Evolutionary conservation across 441 rosid genomes (phyloP), one percentile per base, ranked within the genome.

Genomic region (Aleurites moluccanus): DNA sequence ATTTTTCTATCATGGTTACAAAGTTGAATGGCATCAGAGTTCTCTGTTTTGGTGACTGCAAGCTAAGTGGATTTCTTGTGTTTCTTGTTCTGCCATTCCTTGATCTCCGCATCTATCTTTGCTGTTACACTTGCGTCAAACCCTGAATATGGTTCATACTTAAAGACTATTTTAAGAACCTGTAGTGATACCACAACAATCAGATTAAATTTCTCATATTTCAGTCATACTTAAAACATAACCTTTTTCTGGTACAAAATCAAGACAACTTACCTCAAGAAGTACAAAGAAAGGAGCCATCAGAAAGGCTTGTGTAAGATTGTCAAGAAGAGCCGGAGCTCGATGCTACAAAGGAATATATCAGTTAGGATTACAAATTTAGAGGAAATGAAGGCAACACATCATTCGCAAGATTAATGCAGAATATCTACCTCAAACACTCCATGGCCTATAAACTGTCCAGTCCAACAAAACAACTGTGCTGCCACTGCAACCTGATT

Each of bases 201-300:
- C 56, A 69, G 5, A 59, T 13, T 16, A 21, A 25, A 1, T 21
- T 28, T 69, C 21, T 56, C 0, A 2, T 28, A 35, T 33, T 57
- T 67, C 59, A 33, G 53, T n/a, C 64, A 47, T 25, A 23, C 10
- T 57, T 52, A 3, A 52, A 59, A 30, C 33, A 30, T 38, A 38
- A 38, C 40, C 8, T 38, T 38, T 38, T 38, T 38, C 40, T 38
- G 0, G 40, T 15, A 14, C n/a, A 50, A 15, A 16, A 11, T n/a
- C 2, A 13, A 7, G 5, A 23, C 3, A 33, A 21, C 74, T 23
- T 76, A 90, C 97, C 97, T 94, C 97, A 0, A 94, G 94, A 73
- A 92, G 70, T 13, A 92, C 96, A 30, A 91, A 92, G 86, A 89
- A 92, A 40, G 97, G 98, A 77, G 98, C 97, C 89, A 85, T 91